Evolutionary conservation across 2,329 filamentous ascomycete genomes (phyloP), one percentile per base, ranked within the genome.

Genomic region (Diaporthe longicolla): DNA sequence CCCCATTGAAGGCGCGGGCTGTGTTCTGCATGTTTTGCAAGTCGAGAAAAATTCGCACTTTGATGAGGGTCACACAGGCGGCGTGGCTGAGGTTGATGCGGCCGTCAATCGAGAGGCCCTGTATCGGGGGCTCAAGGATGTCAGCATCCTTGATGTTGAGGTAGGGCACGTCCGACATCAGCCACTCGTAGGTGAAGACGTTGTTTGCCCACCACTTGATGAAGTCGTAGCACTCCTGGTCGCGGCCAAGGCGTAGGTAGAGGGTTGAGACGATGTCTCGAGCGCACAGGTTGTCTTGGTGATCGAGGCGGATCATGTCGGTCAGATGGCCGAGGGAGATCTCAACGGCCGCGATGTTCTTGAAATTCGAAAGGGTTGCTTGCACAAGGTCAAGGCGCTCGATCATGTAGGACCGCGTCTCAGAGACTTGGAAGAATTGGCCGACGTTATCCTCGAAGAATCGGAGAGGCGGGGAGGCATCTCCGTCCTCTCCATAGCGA

Each of bases 171-270:
- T 74, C 74, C 35, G 8, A 11, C 4, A 11, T 37, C 35, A 11
- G 4, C 35, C 35, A 37, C 8, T 43, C 6, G 15, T 21, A 19
- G 11, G 7, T 43, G 40, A 10, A 5, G 4, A 9, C 29, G 19
- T 1, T 32, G 0, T 78, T 80, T 7, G 75, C 78, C 80, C 81
- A 88, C 86, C 84, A 88, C 78, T 86, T 88, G 77, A 87, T 45
- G 71, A 87, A 87, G 76, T 86, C 84, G 76, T 87, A 87, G 78
- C 80, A 81, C 55, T 82, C 80, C 71, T 83, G 81, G 57, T 82
- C 82, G 37, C 75, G 76, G 37, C 76, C 81, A 9, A 83, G 78
- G 32, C 79, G 80, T 45, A 83, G 77, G 59, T 80, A 63, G 29
- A 82, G 77, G 26, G 72, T 58, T 7, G 79, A 78, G 52, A 80